phyloP scores from a whole-genome alignment of 1,284 basidiomycete species.

The Kwoniella shivajii region DNA sequence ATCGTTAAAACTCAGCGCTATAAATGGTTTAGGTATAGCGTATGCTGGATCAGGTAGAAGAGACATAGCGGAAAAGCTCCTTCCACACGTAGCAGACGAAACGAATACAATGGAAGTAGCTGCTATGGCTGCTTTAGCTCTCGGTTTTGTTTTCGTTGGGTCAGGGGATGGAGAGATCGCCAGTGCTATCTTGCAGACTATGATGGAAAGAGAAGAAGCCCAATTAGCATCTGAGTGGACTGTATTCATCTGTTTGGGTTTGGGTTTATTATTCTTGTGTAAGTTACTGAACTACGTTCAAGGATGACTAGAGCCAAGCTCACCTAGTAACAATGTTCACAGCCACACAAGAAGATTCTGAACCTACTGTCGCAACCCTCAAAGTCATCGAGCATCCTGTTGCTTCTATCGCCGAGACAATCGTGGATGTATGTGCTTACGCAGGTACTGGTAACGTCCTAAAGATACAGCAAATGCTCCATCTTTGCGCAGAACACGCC shows the following conservation, averaged over 20 bases:
- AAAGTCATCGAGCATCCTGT: slow-evolving; percentile 94
- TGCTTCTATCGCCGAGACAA: slow-evolving; percentile 84
- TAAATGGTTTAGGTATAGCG: slow-evolving; percentile 87
- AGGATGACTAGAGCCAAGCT: slow-evolving; percentile 1
- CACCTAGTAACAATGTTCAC: slow-evolving; percentile 6
- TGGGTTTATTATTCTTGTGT: slow-evolving; percentile 92
- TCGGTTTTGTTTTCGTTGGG: slow-evolving; percentile 95
- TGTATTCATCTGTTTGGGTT: slow-evolving; percentile 83
- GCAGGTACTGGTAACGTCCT: slow-evolving; percentile 96
- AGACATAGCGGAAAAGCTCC: slow-evolving; percentile 74
- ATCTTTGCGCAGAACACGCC: slow-evolving; percentile 90
- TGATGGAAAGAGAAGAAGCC: slow-evolving; percentile 79
- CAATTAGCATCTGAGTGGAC: slow-evolving; percentile 90
- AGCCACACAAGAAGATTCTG: slow-evolving; percentile 88
- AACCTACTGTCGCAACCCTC: slow-evolving; percentile 92
- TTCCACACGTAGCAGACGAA: slow-evolving; percentile 83
- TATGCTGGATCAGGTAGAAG: slow-evolving; percentile 91
- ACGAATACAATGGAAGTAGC: slow-evolving; percentile 84
- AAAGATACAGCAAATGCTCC: slow-evolving; percentile 89
- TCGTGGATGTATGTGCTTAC: slow-evolving; percentile 93
- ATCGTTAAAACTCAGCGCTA: slow-evolving; percentile 81
- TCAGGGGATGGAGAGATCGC: slow-evolving; percentile 93
- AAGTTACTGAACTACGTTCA: slow-evolving; percentile 30
- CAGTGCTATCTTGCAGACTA: slow-evolving; percentile 82
- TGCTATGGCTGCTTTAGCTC: slow-evolving; percentile 78